Evolutionary conservation across 2,329 filamentous ascomycete genomes (phyloP).

Genomic region (Botrytis fabae): DNA sequence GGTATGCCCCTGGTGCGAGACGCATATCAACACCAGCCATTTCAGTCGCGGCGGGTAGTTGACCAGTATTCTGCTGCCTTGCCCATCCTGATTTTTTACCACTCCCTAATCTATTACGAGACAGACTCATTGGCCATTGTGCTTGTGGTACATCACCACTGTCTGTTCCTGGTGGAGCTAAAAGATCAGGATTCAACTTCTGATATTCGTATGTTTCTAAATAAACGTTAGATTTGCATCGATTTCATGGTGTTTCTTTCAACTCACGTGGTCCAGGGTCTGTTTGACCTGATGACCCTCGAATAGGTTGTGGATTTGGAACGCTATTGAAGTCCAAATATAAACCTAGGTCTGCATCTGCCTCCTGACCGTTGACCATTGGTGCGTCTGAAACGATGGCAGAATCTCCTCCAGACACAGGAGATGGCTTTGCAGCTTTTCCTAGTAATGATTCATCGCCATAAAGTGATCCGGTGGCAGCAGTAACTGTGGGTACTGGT

Average conservation of each 20-base stretch:
- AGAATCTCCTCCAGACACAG: conserved; percentile 44
- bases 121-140: conserved; percentile 57
- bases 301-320: conserved; percentile 55
- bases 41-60: conserved; percentile 48
- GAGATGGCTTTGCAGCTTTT: conserved; percentile 43
- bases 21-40: conserved; percentile 63
- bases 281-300: conserved; percentile 50
- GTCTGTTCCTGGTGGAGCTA: conserved; percentile 56
- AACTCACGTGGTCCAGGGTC: conserved; percentile 50
- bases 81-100: conserved; percentile 52
- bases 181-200: conserved; percentile 54
- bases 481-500: conserved; percentile 44
- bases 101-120: conserved; percentile 47
- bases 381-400: conserved; percentile 45
- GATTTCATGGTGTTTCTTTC: neutral
- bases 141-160: conserved; percentile 49
- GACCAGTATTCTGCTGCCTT: conserved; percentile 54
- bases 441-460: conserved; percentile 46
- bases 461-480: conserved; percentile 45
- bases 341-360: conserved; percentile 50
- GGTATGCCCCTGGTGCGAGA: conserved; percentile 56
- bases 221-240: neutral
- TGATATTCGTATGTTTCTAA: conserved; percentile 50
- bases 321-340: conserved; percentile 55
- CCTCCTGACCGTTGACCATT: conserved; percentile 53